Conservation (phyloP, 768 basidiomycete species). For the Cystofilobasidium capitatum region DNA sequence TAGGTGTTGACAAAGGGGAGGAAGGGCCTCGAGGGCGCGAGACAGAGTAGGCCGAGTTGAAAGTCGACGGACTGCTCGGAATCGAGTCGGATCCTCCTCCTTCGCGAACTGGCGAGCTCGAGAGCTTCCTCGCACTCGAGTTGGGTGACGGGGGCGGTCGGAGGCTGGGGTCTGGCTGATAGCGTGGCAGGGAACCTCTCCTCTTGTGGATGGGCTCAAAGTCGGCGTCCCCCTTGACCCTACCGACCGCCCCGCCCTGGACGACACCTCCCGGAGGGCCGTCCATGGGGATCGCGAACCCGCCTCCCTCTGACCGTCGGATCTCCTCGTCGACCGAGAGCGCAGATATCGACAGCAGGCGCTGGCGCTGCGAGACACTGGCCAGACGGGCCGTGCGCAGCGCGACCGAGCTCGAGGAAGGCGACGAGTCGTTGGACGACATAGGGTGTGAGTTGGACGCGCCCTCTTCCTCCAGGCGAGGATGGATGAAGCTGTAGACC, state of each 20-base stretch:
- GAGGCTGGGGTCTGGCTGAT: neutral
- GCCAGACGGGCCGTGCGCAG: neutral
- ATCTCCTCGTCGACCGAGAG: constrained; percentile 4
- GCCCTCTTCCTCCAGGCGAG: too few relatives aligned
- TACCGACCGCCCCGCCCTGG: neutral
- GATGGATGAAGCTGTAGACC: too few relatives aligned
- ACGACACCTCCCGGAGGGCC: neutral
- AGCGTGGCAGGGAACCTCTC: neutral
- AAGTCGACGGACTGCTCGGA: neutral
- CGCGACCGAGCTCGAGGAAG: neutral
- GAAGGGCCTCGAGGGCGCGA: neutral
- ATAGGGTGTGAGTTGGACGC: too few relatives aligned
- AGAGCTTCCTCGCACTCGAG: neutral
- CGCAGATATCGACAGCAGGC: neutral
- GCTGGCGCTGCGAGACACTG: neutral
- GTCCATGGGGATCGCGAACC: neutral
- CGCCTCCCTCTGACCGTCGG: neutral
- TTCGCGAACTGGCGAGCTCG: neutral
- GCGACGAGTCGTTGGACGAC: neutral
- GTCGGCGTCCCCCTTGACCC: neutral
- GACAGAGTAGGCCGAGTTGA: neutral
- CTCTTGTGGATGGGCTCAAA: neutral
- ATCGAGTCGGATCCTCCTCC: neutral
- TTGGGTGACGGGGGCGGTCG: neutral
- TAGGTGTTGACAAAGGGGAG: neutral